These are phyloP conservation scores for Lipomyces orientalis DNA, from an alignment of 805 yeast species.

Conservation along the genomic window DNA sequence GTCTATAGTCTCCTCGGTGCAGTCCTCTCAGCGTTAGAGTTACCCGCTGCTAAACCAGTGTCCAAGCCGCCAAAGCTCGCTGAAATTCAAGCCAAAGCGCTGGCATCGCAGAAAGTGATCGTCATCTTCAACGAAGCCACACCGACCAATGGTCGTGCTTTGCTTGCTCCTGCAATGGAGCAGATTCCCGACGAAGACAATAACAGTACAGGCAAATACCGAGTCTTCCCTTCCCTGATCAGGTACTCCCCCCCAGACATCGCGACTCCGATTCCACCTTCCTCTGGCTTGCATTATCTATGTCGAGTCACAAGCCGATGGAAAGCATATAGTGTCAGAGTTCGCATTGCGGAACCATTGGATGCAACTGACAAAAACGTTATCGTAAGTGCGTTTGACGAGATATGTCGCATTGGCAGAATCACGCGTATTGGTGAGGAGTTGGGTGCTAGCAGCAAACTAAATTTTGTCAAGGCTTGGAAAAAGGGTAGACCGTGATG, in stretches of 20 bases:
- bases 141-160: constrained; percentile 78
- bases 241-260: constrained; percentile 45
- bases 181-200: constrained; percentile 11
- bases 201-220: constrained; percentile 21
- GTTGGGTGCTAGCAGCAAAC: constrained; percentile 53
- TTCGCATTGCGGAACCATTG: constrained; percentile 42
- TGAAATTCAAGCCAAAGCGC: constrained; percentile 38
- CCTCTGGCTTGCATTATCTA: constrained; percentile 40
- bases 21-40: constrained; percentile 30
- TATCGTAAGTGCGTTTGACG: constrained; percentile 34
- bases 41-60: constrained; percentile 36
- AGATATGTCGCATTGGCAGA: constrained; percentile 51
- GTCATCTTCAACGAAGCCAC: constrained; percentile 57
- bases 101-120: constrained; percentile 51
- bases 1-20: constrained; percentile 16
- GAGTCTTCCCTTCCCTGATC: constrained; percentile 42
- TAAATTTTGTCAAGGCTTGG: constrained; percentile 50
- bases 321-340: constrained; percentile 42
- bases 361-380: constrained; percentile 25
- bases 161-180: constrained; percentile 58
- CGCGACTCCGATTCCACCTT: constrained; percentile 47
- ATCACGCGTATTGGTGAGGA: constrained; percentile 55
- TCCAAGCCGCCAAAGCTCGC: constrained; percentile 24
- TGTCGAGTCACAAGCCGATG: constrained; percentile 34
- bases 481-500: constrained; percentile 37